These are phyloP conservation scores for Schwanniomyces occidentalis DNA, from an alignment of 805 yeast species.

Conservation along the genomic window DNA sequence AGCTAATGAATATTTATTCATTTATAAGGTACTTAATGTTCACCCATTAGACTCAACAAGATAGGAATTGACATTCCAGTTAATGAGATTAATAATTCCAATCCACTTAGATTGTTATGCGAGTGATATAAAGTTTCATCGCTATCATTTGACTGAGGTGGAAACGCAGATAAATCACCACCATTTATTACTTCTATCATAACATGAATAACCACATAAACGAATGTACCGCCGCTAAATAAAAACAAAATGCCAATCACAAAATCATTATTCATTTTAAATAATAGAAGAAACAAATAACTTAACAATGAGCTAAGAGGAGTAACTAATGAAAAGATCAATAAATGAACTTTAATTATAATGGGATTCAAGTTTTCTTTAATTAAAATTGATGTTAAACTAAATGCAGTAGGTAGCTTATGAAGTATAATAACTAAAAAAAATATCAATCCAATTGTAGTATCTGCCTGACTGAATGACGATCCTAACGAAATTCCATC, in stretches of 20 bases:
- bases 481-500: constrained; percentile 78
- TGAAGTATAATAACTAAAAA: constrained; percentile 65
- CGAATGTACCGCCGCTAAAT: constrained; percentile 71
- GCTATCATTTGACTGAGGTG: constrained; percentile 10
- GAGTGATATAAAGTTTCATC: constrained; percentile 5
- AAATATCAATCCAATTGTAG: constrained; percentile 44
- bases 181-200: constrained; percentile 36
- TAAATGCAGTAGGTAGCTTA: constrained; percentile 75
- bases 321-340: constrained; percentile 57
- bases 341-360: constrained; percentile 46
- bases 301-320: constrained; percentile 61
- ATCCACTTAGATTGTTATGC: constrained; percentile 8
- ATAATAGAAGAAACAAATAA: constrained; percentile 35
- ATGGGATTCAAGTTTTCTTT: constrained; percentile 31
- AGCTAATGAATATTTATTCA: neutral
- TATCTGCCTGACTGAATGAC: constrained; percentile 39
- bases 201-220: constrained; percentile 69
- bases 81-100: constrained; percentile 17
- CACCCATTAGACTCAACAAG: constrained; percentile 22
- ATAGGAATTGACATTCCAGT: constrained; percentile 29
- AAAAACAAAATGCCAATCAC: constrained; percentile 56
- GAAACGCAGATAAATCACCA: neutral
- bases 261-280: constrained; percentile 31
- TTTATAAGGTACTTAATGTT: constrained; percentile 5
- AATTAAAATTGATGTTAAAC: constrained; percentile 56